Base-by-base conservation (phyloP, 2,329 filamentous ascomycete genomes). In the Xylariaceae sp. region DNA sequence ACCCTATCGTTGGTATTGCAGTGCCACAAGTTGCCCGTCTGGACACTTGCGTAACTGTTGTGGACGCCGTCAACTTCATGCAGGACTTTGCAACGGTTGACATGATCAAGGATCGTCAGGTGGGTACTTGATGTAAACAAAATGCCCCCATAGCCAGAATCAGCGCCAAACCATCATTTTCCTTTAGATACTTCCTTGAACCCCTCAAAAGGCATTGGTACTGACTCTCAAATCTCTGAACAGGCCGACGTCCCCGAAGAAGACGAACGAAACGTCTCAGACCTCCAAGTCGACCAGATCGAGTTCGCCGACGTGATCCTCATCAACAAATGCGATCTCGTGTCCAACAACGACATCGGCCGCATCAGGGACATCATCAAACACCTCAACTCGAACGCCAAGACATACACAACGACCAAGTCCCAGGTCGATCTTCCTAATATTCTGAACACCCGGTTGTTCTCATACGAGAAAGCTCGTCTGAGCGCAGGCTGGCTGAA, bases 301-400 rank as follows among this genome's bases (percentile, higher is more conserved):
- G 85, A 89, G 63, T 89, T 89, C 55, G 83, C 85, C 0, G 83
- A 88, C 53, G 83, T 88, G 6, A 74, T 88, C 12, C 73, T 88
- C 3, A 66, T 88, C 17, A 88, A 88, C 66, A 88, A 88, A 63
- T 69, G 77, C 5, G 83, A 87, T 49, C 77, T 80, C 48, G 79
- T 86, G 58, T 17, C 55, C 6, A 47, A 53, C 23, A 52, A 55
- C 1, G 56, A 61, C 33, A 36, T 57, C 10, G 42, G 73, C 69
- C 67, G 75, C 3, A 72, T 86, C 43, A 60, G 70, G 3, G 68
- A 72, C 0, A 65, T 85, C 8, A 66, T 86, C 43, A 73, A 72
- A 46, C 74, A 78, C 40, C 72, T 89, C 14, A 88, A 88, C 50
- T 85, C 80, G 1, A 71, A 74, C 0, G 83, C 83, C 35, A 85